These are phyloP conservation scores for Grigorovia transvaalensis DNA, from an alignment of 805 yeast genomes.

Conservation along the genomic window DNA sequence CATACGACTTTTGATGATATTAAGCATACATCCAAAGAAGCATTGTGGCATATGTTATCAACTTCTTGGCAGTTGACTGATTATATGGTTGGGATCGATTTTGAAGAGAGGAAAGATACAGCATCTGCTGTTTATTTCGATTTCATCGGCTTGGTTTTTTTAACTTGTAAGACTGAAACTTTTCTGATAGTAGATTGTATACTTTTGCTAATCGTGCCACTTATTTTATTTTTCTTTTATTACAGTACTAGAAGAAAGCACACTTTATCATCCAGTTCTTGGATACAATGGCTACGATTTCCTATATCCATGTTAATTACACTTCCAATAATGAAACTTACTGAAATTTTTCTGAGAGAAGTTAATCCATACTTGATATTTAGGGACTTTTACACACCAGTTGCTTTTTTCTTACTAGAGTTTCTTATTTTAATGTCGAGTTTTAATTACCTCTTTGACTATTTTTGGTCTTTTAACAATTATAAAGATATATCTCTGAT, in stretches of 20 bases:
- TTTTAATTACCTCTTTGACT: slow-evolving; percentile 34
- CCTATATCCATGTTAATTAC: slow-evolving; percentile 50
- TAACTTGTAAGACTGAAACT: slow-evolving; percentile 40
- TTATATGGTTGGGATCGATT: slow-evolving; percentile 29
- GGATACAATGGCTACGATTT: slow-evolving; percentile 38
- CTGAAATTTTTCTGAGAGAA: slow-evolving; percentile 33
- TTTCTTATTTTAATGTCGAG: slow-evolving; percentile 47
- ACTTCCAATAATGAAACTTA: slow-evolving; percentile 26
- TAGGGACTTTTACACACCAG: slow-evolving; percentile 38
- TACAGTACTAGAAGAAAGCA: slow-evolving; percentile 37
- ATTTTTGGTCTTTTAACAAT: slow-evolving; percentile 37
- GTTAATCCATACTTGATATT: slow-evolving; percentile 44
- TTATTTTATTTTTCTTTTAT: slow-evolving; percentile 38
- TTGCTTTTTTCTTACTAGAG: slow-evolving; percentile 38
- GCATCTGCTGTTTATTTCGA: slow-evolving; percentile 55
- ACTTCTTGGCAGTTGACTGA: slow-evolving; percentile 52
- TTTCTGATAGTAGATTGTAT: slow-evolving; percentile 44
- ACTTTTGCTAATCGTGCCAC: slow-evolving; percentile 45
- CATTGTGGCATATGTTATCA: slow-evolving; percentile 79
- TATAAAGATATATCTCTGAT: slow-evolving; percentile 46
- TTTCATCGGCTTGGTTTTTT: slow-evolving; percentile 46
- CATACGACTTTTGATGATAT: slow-evolving; percentile 72
- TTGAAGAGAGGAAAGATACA: slow-evolving; percentile 9
- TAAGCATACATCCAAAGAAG: slow-evolving; percentile 48
- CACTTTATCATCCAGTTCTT: slow-evolving; percentile 38